Base-by-base conservation (phyloP, 208 protist genomes). In the Leishmania tarentolae region DNA sequence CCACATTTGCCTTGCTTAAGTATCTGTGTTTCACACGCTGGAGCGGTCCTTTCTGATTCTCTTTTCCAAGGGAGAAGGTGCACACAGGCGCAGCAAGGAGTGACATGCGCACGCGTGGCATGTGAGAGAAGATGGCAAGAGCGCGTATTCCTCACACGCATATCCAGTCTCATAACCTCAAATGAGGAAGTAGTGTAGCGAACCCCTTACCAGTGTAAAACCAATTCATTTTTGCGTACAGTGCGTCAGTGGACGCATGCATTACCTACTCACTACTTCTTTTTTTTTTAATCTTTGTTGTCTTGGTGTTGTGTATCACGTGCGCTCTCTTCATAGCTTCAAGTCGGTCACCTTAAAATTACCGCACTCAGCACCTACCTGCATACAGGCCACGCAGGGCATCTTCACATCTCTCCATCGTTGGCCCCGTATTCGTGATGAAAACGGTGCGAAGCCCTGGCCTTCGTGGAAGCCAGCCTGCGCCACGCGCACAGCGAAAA, bases 221-320 rank as follows among this genome's bases (percentile, higher is more conserved):
- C 42, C n/a, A n/a, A 21, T 52, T 0, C 28, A 31, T 35, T 73
- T 73, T 21, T n/a, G n/a, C 40, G 31, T 52, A 44, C 15, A 19
- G 17, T 8, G 17, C 28, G 24, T 9, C 31, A 73, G 68, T 61
- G 24, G 21, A 61, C 56, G 28, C n/a, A n/a, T 31, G 11, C 7
- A n/a, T 21, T 24, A 11, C 8, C 28, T 7, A 6, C 56, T 73
- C 37, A 70, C 78, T 78, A 56, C 59, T 19, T 82, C 13, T 75
- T 78, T 7, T 50, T 68, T 21, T 35, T 3, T 28, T 44, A 4
- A 1, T 72, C 31, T 56, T 3, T 57, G 11, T 17, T 76, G 35
- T 78, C 44, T 66, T 52, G 40, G 63, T 78, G 76, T 1, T 76
- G 50, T n/a, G 76, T 59, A 74, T 76, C 42, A 28, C 50, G 8